Evolutionary conservation across 2,329 filamentous ascomycete species (phyloP).

Genomic region (Aspergillus udagawae): DNA sequence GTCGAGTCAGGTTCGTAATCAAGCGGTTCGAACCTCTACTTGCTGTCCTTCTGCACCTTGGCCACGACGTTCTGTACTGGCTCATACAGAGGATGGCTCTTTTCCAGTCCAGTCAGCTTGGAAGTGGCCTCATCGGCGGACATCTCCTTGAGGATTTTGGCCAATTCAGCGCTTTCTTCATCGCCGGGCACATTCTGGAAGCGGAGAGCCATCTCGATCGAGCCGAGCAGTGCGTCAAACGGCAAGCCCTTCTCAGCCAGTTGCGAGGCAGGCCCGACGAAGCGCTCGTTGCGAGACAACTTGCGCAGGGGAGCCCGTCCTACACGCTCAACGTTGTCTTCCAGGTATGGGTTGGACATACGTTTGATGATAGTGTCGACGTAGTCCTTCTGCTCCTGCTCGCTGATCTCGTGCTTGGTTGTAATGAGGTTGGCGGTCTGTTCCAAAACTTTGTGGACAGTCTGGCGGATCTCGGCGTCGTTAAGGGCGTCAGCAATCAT

Average conservation of each 20-base stretch:
- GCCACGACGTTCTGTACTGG: constrained; percentile 73
- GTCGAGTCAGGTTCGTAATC: background rate
- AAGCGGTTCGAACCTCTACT: constrained; percentile 22
- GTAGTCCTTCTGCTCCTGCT: constrained; percentile 75
- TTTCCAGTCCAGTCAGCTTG: constrained; percentile 77
- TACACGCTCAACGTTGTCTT: constrained; percentile 91
- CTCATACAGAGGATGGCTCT: constrained; percentile 71
- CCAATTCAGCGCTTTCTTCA: constrained; percentile 81
- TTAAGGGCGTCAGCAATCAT: constrained; percentile 86
- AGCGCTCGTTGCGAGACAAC: constrained; percentile 89
- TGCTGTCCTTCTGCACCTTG: constrained; percentile 64
- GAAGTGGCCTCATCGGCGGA: constrained; percentile 69
- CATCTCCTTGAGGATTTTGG: constrained; percentile 75
- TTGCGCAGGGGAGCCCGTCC: constrained; percentile 93
- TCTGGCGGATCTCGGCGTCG: constrained; percentile 72
- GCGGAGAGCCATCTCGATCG: constrained; percentile 85
- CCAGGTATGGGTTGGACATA: constrained; percentile 88
- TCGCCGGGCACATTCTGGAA: constrained; percentile 95
- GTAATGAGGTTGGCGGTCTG: constrained; percentile 87
- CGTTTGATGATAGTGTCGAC: constrained; percentile 87
- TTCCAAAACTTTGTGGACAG: constrained; percentile 73
- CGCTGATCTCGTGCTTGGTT: constrained; percentile 75
- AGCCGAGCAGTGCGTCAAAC: constrained; percentile 70
- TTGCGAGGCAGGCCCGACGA: constrained; percentile 86
- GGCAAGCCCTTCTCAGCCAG: constrained; percentile 76